These are phyloP conservation scores for Phlebiopsis flavidoalba DNA, from an alignment of 768 basidiomycete species.

Conservation along the genomic window DNA sequence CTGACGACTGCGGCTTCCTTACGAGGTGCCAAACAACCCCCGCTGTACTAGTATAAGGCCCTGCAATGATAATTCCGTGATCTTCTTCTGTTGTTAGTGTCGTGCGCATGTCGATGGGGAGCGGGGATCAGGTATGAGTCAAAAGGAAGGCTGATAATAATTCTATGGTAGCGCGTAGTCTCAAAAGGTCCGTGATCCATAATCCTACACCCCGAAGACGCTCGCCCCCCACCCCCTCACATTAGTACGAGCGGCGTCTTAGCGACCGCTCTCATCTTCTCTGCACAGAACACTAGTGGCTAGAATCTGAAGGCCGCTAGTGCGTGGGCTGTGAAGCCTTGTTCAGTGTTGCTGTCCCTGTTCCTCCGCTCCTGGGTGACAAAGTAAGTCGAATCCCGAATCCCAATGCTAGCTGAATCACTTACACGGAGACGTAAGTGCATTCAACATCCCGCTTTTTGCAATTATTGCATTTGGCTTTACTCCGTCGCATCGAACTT, in stretches of 20 bases:
- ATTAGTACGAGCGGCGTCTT: too few species aligned
- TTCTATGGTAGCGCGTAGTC: neutral
- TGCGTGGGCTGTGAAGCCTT: too few species aligned
- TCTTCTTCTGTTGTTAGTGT: neutral
- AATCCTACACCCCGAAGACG: neutral
- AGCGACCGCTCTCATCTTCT: too few species aligned
- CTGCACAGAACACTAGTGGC: too few species aligned
- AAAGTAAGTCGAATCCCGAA: neutral
- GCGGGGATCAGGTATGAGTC: neutral
- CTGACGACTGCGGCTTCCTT: slow-evolving; percentile 43
- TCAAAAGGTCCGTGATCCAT: neutral
- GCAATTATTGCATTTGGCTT: slow-evolving; percentile 13
- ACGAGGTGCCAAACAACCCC: slow-evolving; percentile 55
- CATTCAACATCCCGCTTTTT: slow-evolving; percentile 7
- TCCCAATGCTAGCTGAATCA: neutral
- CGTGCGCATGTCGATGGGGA: too few species aligned
- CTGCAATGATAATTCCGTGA: neutral
- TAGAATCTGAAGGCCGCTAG: too few species aligned
- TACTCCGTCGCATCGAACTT: slow-evolving; percentile 15
- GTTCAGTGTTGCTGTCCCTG: neutral
- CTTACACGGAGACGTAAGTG: slow-evolving; percentile 15
- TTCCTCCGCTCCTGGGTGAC: slow-evolving; percentile 1
- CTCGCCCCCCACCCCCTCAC: too few species aligned
- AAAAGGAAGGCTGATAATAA: neutral
- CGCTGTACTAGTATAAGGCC: neutral